A percentile compares a stretch with the other conserved stretches of the same genome.
Conservation (phyloP, 2,329 filamentous ascomycete species). For the Aspergillus candidus region DNA sequence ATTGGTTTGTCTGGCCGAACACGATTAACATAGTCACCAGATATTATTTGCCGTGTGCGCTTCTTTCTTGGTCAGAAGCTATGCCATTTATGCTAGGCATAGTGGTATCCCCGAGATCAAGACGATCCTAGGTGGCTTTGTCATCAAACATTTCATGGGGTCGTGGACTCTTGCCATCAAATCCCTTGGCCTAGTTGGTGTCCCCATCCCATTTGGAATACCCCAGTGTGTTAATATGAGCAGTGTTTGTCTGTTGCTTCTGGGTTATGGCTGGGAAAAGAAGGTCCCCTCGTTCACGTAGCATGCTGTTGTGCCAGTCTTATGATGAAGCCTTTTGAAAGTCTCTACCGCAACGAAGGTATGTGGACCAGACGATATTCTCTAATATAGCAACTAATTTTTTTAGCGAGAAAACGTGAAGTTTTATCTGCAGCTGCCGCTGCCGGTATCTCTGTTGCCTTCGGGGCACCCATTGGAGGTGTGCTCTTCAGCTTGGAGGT, state of each 20-base stretch:
- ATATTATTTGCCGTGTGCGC: constrained; percentile 71
- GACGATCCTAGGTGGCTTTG: constrained; percentile 86
- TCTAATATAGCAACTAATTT: constrained; percentile 13
- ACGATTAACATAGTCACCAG: constrained; percentile 40
- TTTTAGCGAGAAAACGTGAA: constrained; percentile 78
- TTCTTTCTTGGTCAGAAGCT: constrained; percentile 73
- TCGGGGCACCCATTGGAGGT: constrained; percentile 88
- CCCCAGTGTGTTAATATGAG: constrained; percentile 15
- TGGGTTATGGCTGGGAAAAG: constrained; percentile 93
- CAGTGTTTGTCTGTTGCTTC: constrained; percentile 87
- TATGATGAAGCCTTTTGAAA: constrained; percentile 81
- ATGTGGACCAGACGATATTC: constrained; percentile 12
- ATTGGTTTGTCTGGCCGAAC: background rate
- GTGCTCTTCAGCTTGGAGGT: constrained; percentile 93
- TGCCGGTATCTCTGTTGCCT: constrained; percentile 87
- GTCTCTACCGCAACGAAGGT: constrained; percentile 83
- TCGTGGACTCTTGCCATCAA: constrained; percentile 86
- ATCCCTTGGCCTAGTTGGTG: constrained; percentile 70
- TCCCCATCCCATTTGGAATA: background rate
- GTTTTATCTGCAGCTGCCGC: constrained; percentile 88
- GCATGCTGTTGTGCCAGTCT: constrained; percentile 94
- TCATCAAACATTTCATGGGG: constrained; percentile 81
- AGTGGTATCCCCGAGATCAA: constrained; percentile 98
- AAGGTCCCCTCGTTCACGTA: constrained; percentile 91
- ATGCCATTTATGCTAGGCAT: constrained; percentile 82